phyloP scores from a whole-genome alignment of 2,329 filamentous ascomycete genomes.

The Emericellopsis atlantica region DNA sequence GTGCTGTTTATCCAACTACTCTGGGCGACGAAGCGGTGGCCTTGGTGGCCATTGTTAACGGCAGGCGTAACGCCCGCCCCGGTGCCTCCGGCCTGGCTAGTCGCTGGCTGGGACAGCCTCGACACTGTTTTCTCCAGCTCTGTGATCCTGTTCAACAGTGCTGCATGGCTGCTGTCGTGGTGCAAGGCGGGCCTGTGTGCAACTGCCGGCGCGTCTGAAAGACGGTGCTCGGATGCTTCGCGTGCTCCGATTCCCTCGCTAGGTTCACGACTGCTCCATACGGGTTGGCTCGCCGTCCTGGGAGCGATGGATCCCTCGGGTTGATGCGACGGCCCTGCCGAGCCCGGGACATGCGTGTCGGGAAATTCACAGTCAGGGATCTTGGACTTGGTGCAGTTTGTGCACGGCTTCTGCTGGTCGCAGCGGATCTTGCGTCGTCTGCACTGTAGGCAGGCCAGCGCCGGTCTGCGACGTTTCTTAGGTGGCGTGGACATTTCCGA shows the following conservation, averaged over 20 bases:
- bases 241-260: neutral
- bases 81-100: too few species aligned
- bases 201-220: too few species aligned
- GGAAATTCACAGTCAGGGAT: slow-evolving; percentile 1
- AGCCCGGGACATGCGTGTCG: neutral
- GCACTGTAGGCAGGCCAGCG: slow-evolving; percentile 4
- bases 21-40: slow-evolving; percentile 1
- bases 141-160: neutral
- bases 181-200: too few species aligned
- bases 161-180: neutral
- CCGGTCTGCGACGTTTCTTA: slow-evolving; percentile 23
- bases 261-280: neutral
- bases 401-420: slow-evolving; percentile 3
- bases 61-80: too few species aligned
- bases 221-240: too few species aligned
- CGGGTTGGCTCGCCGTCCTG: neutral
- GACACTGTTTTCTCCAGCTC: neutral
- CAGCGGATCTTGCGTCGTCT: slow-evolving; percentile 3
- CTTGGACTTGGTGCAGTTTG: slow-evolving; percentile 1
- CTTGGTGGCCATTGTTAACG: neutral
- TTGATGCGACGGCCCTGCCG: neutral
- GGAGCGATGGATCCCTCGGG: neutral
- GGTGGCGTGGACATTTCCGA: neutral
- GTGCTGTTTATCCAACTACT: slow-evolving; percentile 3
- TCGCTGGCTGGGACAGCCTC: too few species aligned